A percentile compares a stretch with the other conserved stretches of the same genome.
phyloP scores from a whole-genome alignment of 2,329 filamentous ascomycete genomes.

The Cladosporium sp. region DNA sequence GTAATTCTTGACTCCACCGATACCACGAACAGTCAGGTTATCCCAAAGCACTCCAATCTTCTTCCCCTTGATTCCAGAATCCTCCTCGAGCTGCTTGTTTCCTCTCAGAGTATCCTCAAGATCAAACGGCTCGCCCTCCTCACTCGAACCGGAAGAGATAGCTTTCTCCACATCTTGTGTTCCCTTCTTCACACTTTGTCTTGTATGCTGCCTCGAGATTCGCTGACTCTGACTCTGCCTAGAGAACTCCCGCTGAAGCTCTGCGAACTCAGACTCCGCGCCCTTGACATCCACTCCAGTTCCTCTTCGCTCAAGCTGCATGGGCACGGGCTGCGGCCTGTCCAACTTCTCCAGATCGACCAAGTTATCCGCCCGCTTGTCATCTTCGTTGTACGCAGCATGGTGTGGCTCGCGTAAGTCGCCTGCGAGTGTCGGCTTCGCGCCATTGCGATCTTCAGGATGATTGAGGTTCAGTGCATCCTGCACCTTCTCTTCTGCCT shows the following conservation, averaged over 20 bases:
- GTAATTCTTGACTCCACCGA: constrained; percentile 58
- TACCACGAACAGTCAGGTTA: constrained; percentile 59
- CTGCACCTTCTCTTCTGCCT: constrained; percentile 21
- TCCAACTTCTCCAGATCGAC: constrained; percentile 6
- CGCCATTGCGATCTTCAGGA: constrained; percentile 22
- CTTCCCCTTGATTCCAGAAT: constrained; percentile 71
- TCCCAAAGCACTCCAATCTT: constrained; percentile 66
- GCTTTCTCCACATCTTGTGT: constrained; percentile 58
- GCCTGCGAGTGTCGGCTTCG: constrained; percentile 13
- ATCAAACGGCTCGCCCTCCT: constrained; percentile 61
- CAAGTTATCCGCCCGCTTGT: background rate
- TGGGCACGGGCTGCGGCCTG: background rate
- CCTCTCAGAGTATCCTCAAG: constrained; percentile 71
- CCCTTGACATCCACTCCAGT: constrained; percentile 60
- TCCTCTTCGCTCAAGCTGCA: constrained; percentile 9
- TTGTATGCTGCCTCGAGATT: constrained; percentile 44
- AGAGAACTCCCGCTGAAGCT: constrained; percentile 52
- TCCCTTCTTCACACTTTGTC: constrained; percentile 41
- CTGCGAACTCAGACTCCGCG: constrained; percentile 67
- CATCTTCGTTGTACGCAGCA: background rate
- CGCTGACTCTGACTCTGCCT: constrained; percentile 37
- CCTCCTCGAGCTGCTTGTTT: constrained; percentile 64
- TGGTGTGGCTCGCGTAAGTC: constrained; percentile 10
- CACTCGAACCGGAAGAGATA: constrained; percentile 37
- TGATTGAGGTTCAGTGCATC: constrained; percentile 23